Evolutionary conservation across 345 rosid species (phyloP).

Genomic region (Dipteronia dyeriana): DNA sequence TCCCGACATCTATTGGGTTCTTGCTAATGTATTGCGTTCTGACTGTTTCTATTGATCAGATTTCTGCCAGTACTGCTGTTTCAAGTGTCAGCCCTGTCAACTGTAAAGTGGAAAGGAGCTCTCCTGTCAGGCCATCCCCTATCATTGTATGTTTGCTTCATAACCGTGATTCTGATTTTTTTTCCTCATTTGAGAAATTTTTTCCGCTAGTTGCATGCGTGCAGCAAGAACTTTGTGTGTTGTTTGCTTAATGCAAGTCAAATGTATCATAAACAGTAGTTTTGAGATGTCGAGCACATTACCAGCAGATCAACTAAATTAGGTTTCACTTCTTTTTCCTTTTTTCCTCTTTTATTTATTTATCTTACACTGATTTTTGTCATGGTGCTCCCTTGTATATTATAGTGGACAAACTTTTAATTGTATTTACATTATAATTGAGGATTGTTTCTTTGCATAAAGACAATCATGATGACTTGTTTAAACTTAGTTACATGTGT

Average conservation of each 20-base stretch:
- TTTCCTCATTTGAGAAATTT: not conserved
- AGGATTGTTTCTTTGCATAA: not conserved
- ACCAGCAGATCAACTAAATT: not conserved
- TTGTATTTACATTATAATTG: not conserved
- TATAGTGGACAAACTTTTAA: not conserved
- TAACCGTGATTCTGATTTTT: not conserved
- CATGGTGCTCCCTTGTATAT: not conserved
- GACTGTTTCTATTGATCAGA: constrained; percentile 39
- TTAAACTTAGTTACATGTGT: not conserved
- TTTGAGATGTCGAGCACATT: not conserved
- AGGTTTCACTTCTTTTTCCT: not conserved
- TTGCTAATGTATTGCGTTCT: constrained; percentile 4
- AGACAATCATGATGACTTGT: constrained; percentile 5
- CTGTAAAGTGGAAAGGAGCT: constrained; percentile 80
- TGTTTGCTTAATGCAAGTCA: not conserved
- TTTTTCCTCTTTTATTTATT: not conserved
- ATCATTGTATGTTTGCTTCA: constrained; percentile 44
- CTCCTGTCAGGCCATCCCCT: constrained; percentile 76
- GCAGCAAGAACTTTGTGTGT: not conserved
- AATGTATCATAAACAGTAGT: not conserved
- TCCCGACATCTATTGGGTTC: constrained; percentile 15
- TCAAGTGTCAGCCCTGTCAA: constrained; percentile 54
- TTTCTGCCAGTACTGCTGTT: constrained; percentile 56
- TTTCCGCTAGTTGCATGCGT: not conserved
- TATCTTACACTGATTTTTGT: not conserved